phyloP scores from a whole-genome alignment of 805 yeast genomes.

The Kluyveromyces nonfermentans region DNA sequence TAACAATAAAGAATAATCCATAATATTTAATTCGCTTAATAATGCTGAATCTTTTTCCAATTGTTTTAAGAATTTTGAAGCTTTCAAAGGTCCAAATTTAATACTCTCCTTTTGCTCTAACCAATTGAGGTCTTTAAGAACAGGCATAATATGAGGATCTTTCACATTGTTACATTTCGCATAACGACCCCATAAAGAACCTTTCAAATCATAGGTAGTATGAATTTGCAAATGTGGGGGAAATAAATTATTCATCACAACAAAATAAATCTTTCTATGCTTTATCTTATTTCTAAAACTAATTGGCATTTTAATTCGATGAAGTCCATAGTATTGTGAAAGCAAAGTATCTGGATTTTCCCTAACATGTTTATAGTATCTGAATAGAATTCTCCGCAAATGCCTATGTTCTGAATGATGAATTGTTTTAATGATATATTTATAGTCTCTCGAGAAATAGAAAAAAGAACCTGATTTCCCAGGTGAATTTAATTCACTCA shows the following conservation, averaged over 20 bases:
- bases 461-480: slow-evolving; percentile 97
- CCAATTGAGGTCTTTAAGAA: slow-evolving; percentile 87
- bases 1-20: slow-evolving; percentile 88
- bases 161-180: slow-evolving; percentile 31
- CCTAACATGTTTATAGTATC: slow-evolving; percentile 73
- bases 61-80: slow-evolving; percentile 53
- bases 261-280: slow-evolving; percentile 74
- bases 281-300: slow-evolving; percentile 29
- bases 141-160: slow-evolving; percentile 30
- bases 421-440: slow-evolving; percentile 91
- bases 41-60: slow-evolving; percentile 65
- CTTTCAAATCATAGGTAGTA: slow-evolving; percentile 81
- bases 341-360: slow-evolving; percentile 79
- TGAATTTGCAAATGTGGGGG: slow-evolving; percentile 89
- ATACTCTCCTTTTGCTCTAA: slow-evolving; percentile 54
- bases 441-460: slow-evolving; percentile 87
- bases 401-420: slow-evolving; percentile 89
- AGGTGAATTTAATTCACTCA: slow-evolving; percentile 88
- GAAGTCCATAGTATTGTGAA: slow-evolving; percentile 94
- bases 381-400: slow-evolving; percentile 59
- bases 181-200: slow-evolving; percentile 76
- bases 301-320: slow-evolving; percentile 83
- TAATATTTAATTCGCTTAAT: slow-evolving; percentile 66
- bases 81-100: slow-evolving; percentile 67
- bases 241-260: slow-evolving; percentile 94